These are phyloP conservation scores for Talaromyces proteolyticus DNA, from an alignment of 495 filamentous ascomycete species.

Conservation along the genomic window DNA sequence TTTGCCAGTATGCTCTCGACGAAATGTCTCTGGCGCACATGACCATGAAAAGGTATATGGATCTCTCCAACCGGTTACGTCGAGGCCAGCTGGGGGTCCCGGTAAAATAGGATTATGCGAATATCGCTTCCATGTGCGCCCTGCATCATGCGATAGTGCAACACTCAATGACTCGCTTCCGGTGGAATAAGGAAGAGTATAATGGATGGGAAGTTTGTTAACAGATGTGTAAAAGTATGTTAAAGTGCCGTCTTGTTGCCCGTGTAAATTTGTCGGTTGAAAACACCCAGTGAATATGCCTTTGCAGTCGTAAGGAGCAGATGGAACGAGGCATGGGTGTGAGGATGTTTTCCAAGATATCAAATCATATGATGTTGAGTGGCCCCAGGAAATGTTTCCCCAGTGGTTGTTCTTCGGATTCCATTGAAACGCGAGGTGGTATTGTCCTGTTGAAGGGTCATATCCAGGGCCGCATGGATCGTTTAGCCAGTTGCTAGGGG, in stretches of 20 bases:
- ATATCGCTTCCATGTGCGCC: slow-evolving; percentile 41
- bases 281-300: slow-evolving; percentile 50
- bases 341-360: slow-evolving; percentile 32
- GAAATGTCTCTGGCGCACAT: too few species aligned
- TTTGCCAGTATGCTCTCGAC: too few species aligned
- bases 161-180: slow-evolving; percentile 45
- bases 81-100: slow-evolving; percentile 33
- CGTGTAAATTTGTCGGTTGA: slow-evolving; percentile 32
- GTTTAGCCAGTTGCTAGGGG: slow-evolving; percentile 52
- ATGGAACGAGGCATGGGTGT: slow-evolving; percentile 25
- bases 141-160: slow-evolving; percentile 41
- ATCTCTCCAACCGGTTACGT: slow-evolving; percentile 51
- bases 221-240: slow-evolving; percentile 49
- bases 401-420: slow-evolving; percentile 36
- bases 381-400: slow-evolving; percentile 42
- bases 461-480: slow-evolving; percentile 52
- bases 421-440: slow-evolving; percentile 41
- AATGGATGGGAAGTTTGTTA: slow-evolving; percentile 35
- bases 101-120: slow-evolving; percentile 43
- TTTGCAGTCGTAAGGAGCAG: slow-evolving; percentile 36
- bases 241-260: too few species aligned
- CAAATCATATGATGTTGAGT: slow-evolving; percentile 31
- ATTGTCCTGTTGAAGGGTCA: slow-evolving; percentile 35
- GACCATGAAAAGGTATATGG: slow-evolving; percentile 35
- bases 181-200: slow-evolving; percentile 39